These are phyloP conservation scores for Hyaloscypha variabilis DNA, from an alignment of 495 filamentous ascomycete species.

Conservation along the genomic window DNA sequence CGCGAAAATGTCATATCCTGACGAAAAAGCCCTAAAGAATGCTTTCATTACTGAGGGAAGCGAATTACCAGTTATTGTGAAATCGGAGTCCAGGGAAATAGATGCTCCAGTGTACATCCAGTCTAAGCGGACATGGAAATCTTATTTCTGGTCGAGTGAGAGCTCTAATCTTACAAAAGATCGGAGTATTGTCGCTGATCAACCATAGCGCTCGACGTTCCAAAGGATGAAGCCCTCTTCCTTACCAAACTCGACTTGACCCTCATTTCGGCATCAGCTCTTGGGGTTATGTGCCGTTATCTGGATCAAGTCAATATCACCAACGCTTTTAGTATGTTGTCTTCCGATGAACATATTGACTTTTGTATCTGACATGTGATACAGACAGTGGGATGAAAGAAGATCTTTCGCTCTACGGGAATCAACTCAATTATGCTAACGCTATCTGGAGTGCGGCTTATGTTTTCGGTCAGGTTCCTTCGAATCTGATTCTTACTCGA, in stretches of 20 bases:
- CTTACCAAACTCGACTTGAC: slow-evolving; percentile 23
- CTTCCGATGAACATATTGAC: background rate
- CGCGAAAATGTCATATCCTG: slow-evolving; percentile 8
- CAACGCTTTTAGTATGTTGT: slow-evolving; percentile 19
- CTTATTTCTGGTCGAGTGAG: slow-evolving; percentile 18
- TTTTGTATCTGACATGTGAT: slow-evolving; percentile 10
- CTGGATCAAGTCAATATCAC: slow-evolving; percentile 23
- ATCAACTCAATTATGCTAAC: slow-evolving; percentile 51
- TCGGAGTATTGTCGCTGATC: slow-evolving; percentile 6
- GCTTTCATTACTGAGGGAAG: slow-evolving; percentile 7
- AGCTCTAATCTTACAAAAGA: background rate
- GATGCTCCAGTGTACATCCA: background rate
- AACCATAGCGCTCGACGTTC: slow-evolving; percentile 16
- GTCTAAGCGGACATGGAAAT: slow-evolving; percentile 17
- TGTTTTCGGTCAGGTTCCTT: slow-evolving; percentile 57
- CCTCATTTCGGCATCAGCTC: slow-evolving; percentile 20
- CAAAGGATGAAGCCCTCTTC: slow-evolving; percentile 21
- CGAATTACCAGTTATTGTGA: background rate
- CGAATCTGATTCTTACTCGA: slow-evolving; percentile 19
- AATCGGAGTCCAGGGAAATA: background rate
- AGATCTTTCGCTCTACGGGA: slow-evolving; percentile 56
- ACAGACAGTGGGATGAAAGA: slow-evolving; percentile 59
- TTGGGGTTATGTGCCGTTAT: slow-evolving; percentile 21
- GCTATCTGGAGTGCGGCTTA: slow-evolving; percentile 35
- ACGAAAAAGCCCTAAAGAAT: slow-evolving; percentile 11